phyloP scores from a whole-genome alignment of 345 rosid species.

The Populus nigra region DNA sequence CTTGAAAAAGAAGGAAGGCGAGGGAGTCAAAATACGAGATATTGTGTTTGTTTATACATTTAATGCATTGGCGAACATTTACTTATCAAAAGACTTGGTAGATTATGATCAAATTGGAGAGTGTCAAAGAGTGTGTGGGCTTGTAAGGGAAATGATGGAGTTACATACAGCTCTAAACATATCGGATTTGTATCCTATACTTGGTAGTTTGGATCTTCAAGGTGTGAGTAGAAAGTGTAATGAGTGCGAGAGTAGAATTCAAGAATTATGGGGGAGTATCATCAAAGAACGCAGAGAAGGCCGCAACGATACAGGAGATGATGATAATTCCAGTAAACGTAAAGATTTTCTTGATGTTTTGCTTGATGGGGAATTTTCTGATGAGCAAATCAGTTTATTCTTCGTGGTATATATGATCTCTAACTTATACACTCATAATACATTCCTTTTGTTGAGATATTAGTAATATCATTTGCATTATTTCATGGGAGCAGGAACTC shows the following conservation, averaged over 20 bases:
- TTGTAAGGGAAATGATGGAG: conserved; percentile 11
- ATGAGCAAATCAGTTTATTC: conserved; percentile 13
- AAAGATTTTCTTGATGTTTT: conserved; percentile 27
- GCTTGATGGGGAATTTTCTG: conserved; percentile 2
- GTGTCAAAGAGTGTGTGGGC: neutral
- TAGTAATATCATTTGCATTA: no score
- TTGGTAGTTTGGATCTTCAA: conserved; percentile 20
- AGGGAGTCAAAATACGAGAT: conserved; percentile 7
- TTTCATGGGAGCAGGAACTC: conserved; percentile 5
- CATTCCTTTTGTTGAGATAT: no score
- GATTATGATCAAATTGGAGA: neutral
- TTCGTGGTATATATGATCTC: conserved; percentile 2
- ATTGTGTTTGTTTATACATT: neutral
- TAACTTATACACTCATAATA: no score
- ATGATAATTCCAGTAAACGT: neutral
- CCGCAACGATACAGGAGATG: no score
- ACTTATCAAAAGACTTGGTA: neutral
- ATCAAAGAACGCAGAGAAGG: conserved; percentile 18
- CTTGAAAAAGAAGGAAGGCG: conserved; percentile 5
- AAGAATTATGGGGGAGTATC: neutral
- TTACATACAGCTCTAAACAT: conserved; percentile 9
- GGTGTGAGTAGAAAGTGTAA: neutral
- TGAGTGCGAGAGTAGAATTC: neutral
- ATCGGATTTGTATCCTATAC: conserved; percentile 15
- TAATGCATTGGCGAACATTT: neutral